These are phyloP conservation scores for Penicillium pulvis DNA, from an alignment of 495 filamentous ascomycete genomes.

Conservation along the genomic window DNA sequence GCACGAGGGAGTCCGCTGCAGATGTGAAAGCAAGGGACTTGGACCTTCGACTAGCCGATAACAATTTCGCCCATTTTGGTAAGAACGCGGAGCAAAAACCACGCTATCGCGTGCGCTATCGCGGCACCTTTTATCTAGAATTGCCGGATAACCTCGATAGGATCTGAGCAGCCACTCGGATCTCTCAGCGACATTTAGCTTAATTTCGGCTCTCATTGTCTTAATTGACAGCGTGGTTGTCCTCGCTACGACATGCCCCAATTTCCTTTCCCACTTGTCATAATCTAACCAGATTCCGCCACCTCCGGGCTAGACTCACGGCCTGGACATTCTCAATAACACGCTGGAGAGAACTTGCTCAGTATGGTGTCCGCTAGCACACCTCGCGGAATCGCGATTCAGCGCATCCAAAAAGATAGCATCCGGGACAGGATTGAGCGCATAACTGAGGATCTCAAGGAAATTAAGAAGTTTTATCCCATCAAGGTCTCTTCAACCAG, in stretches of 20 bases:
- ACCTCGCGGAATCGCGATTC: constrained; percentile 9
- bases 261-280: neutral
- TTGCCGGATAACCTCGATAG: neutral
- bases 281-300: neutral
- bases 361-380: constrained; percentile 1
- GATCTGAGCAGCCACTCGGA: constrained; percentile 12
- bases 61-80: constrained; percentile 17
- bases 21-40: neutral
- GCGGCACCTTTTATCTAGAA: neutral
- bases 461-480: constrained; percentile 18
- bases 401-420: constrained; percentile 2
- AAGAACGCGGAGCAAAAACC: constrained; percentile 23
- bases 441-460: constrained; percentile 21
- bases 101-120: neutral
- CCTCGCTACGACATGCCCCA: constrained; percentile 5
- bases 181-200: constrained; percentile 14
- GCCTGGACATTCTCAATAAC: neutral
- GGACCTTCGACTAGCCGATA: constrained; percentile 3
- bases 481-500: constrained; percentile 17
- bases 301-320: neutral
- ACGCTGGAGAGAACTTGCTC: neutral
- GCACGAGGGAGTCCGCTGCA: constrained; percentile 1
- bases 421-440: constrained; percentile 23
- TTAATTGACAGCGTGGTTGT: neutral
- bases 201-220: constrained; percentile 1